Evolutionary conservation across 1,284 basidiomycete species (phyloP), one percentile per base, ranked within the genome.

Genomic region (Hemileccinum hortonii): DNA sequence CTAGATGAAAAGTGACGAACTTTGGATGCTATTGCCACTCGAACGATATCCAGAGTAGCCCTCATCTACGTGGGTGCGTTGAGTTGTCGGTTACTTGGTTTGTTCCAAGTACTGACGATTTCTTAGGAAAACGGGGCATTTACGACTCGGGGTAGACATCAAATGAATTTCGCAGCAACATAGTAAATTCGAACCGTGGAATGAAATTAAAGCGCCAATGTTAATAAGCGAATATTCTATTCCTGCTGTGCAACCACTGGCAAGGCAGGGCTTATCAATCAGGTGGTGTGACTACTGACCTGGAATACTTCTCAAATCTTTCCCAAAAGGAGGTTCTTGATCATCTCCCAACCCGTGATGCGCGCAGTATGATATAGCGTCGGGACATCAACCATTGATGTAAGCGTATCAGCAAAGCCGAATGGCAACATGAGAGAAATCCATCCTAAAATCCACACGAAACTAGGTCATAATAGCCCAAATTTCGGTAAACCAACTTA

Each of bases 341-440:
- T 72, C 71, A 91, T 96, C 75, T 96, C 92, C 50, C 91, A 74
- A 1, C 70, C 94, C 0, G 94, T 94, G 59, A 97, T 82, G 44
- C 84, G 75, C 5, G 79, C 75, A 0, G 95, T 98, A 61, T 87
- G 76, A 68, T 85, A 94, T 54, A 98, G 76, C 0, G 94, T 92
- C 11, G 81, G 81, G 48, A 93, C 60, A 72, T 99, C 96, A 18
- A 98, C 81, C 3, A 96, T 98, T 7, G 94, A 98, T 18, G 84
- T 84, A 50, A 98, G 59, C 7, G 79, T 79, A 70, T 99, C 97
- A 18, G 89, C 87, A 39, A 95, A 81, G 0, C 96, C 96, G 61
- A 99, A 98, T 0, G 95, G 94, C 54, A 95, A 67, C 92, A 94
- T 94, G 39, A 85, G 74, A 2, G 92, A 91, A 61, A 94, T 94